Evolutionary conservation across 2,329 filamentous ascomycete species (phyloP), one percentile per base, ranked within the genome.

Genomic region (Lasiodiplodia sp.): DNA sequence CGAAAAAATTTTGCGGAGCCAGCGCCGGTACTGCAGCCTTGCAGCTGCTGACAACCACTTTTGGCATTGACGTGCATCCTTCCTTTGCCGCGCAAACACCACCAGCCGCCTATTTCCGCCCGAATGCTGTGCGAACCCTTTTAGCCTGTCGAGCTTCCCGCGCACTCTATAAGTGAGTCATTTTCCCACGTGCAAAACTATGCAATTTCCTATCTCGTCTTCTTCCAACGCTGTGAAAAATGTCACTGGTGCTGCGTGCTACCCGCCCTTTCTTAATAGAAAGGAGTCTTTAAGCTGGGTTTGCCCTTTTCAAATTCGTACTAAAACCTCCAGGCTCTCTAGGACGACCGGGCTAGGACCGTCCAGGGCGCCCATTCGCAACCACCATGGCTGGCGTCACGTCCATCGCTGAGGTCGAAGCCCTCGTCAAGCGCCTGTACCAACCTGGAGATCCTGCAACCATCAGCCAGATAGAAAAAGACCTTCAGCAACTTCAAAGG

Each of bases 401-500:
- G 6, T 69, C 68, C 28, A 47, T 79, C 38, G 73, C 72, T n/a
- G 77, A 79, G 60, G 78, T 80, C 23, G 78, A 79, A 65, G 68
- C 81, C 74, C 80, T 87, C 31, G 82, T 88, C 72, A 81, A 83
- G 69, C 80, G 83, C 23, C 75, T 88, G 12, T 88, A 87, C 70
- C 79, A 82, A 57, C 83, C 85, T 38, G 81, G 78, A 31, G 74
- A 80, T 11, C 79, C 81, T 37, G 80, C 77, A 76, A 83, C 82
- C 75, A 83, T 82, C 72, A 75, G 76, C 34, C 79, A 83, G 62
- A 88, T 89, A 58, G 92, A 98, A 77, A 89, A 92, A 68, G 88
- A 90, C 16, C 84, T 99, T 16, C 92, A 96, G 71, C 85, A 86
- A 31, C 83, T 97, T 21, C 96, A 98, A 77, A 89, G 89, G 72